Evolutionary conservation across 176 grass and related monocot species (phyloP).

Genomic region (Oryza punctata): DNA sequence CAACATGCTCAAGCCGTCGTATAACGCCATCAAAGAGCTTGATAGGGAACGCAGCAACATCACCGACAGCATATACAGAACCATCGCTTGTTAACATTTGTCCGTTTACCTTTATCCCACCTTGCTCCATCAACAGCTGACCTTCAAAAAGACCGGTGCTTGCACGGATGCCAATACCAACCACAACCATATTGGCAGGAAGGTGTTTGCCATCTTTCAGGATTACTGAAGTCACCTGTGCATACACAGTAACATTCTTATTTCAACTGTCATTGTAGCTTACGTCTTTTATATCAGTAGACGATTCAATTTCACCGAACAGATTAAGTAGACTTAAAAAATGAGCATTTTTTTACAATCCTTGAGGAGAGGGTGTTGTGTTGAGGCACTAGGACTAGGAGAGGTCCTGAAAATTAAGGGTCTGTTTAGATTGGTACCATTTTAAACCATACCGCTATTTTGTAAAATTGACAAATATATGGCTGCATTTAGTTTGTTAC

Average conservation of each 20-base stretch:
- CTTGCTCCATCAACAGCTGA: conserved; percentile 75
- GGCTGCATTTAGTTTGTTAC: too few relatives aligned
- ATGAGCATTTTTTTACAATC: not conserved
- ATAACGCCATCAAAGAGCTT: conserved; percentile 70
- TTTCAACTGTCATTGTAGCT: not conserved
- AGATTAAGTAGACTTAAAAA: not conserved
- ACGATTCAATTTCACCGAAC: not conserved
- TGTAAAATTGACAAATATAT: too few relatives aligned
- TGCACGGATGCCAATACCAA: conserved; percentile 91
- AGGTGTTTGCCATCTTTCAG: conserved; percentile 81
- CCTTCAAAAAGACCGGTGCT: conserved; percentile 87
- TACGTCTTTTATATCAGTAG: not conserved
- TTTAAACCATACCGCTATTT: too few relatives aligned
- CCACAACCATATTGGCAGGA: conserved; percentile 78
- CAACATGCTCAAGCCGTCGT: conserved; percentile 89
- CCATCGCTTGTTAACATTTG: conserved; percentile 79
- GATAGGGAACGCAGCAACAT: conserved; percentile 81
- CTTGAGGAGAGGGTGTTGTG: not conserved
- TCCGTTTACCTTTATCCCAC: conserved; percentile 91
- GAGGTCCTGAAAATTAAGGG: not conserved
- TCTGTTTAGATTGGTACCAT: too few relatives aligned
- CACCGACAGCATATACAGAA: conserved; percentile 88
- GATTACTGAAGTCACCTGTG: conserved; percentile 75
- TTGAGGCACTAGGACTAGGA: not conserved
- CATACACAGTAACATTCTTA: conserved; percentile 29